A percentile compares a stretch with the other conserved stretches of the same genome.
Conservation (phyloP, 371 early-diverging fungal species). For the Syncephalastrum racemosum region DNA sequence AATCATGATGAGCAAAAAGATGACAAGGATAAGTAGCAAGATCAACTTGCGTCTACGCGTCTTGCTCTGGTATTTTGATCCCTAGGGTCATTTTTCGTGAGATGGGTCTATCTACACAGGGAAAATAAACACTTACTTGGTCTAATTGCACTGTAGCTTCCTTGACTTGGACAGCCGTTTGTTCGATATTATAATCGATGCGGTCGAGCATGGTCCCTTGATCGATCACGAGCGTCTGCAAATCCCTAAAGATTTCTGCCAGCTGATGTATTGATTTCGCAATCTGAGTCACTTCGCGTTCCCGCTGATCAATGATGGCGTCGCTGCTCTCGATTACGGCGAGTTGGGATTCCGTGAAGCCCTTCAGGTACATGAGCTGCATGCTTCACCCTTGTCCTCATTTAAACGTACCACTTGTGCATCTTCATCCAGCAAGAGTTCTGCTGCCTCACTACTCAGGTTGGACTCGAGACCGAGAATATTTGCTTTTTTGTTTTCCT, state of each 20-base stretch:
- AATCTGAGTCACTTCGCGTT: constrained; percentile 90
- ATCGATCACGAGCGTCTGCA: constrained; percentile 94
- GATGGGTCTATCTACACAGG: background rate
- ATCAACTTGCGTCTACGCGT: constrained; percentile 66
- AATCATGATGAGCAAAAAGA: constrained; percentile 59
- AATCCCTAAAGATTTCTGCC: constrained; percentile 88
- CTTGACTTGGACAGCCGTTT: constrained; percentile 74
- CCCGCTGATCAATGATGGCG: constrained; percentile 75
- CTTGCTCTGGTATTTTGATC: constrained; percentile 65
- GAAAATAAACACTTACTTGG: constrained; percentile 52
- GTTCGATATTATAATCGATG: constrained; percentile 96
- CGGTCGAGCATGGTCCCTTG: constrained; percentile 97
- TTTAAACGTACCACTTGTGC: constrained; percentile 35
- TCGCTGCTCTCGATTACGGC: constrained; percentile 73
- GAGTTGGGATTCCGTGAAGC: constrained; percentile 86
- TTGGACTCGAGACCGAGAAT: constrained; percentile 42
- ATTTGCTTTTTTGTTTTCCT: constrained; percentile 47
- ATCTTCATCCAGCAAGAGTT: constrained; percentile 47
- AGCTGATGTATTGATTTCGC: constrained; percentile 89
- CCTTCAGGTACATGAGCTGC: constrained; percentile 34
- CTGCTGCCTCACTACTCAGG: constrained; percentile 46
- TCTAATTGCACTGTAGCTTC: constrained; percentile 84
- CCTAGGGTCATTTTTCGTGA: constrained; percentile 27
- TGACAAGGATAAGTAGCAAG: constrained; percentile 59
- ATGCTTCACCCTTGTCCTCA: background rate